Evolutionary conservation across 2,329 filamentous ascomycete species (phyloP).

Genomic region (Fusarium heterosporum): DNA sequence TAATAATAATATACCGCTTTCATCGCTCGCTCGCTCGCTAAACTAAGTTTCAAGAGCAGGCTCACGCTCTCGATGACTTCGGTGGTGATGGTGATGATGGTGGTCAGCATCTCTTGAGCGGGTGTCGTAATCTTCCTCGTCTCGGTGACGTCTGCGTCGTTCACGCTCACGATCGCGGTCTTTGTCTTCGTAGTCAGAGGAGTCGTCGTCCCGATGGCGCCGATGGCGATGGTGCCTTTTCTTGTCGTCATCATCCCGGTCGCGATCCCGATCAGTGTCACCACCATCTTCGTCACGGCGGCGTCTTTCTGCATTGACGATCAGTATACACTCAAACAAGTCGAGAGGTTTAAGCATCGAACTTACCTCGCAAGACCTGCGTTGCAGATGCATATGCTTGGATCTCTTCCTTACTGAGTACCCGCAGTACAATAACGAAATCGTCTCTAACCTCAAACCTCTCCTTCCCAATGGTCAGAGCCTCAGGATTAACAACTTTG

Average conservation of each 20-base stretch:
- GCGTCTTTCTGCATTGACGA: slow-evolving; percentile 46
- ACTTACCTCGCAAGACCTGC: slow-evolving; percentile 80
- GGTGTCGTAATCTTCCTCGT: slow-evolving; percentile 46
- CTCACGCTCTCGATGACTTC: slow-evolving; percentile 50
- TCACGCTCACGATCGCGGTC: slow-evolving; percentile 56
- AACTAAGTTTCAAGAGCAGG: slow-evolving; percentile 35
- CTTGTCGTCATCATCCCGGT: slow-evolving; percentile 48
- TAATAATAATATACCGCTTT: not conserved
- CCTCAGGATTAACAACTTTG: slow-evolving; percentile 88
- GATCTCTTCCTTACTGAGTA: slow-evolving; percentile 89
- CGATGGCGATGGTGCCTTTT: slow-evolving; percentile 42
- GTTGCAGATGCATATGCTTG: slow-evolving; percentile 87
- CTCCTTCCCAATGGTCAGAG: slow-evolving; percentile 87
- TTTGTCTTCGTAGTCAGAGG: slow-evolving; percentile 50
- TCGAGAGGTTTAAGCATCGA: not conserved
- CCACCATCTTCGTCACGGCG: slow-evolving; percentile 50
- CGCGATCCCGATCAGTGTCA: slow-evolving; percentile 47
- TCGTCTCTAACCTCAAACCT: slow-evolving; percentile 92
- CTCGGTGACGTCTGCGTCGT: slow-evolving; percentile 48
- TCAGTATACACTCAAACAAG: slow-evolving; percentile 22
- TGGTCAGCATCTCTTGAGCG: slow-evolving; percentile 49
- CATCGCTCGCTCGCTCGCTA: slow-evolving; percentile 3
- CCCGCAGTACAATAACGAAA: slow-evolving; percentile 91
- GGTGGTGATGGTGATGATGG: slow-evolving; percentile 52
- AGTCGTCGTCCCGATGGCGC: slow-evolving; percentile 45